Percentiles rank a stretch among this genome's conserved stretches.
Evolutionary conservation across 352 stramenopile genomes (phyloP).

Genomic region (Phytopythium montanum): DNA sequence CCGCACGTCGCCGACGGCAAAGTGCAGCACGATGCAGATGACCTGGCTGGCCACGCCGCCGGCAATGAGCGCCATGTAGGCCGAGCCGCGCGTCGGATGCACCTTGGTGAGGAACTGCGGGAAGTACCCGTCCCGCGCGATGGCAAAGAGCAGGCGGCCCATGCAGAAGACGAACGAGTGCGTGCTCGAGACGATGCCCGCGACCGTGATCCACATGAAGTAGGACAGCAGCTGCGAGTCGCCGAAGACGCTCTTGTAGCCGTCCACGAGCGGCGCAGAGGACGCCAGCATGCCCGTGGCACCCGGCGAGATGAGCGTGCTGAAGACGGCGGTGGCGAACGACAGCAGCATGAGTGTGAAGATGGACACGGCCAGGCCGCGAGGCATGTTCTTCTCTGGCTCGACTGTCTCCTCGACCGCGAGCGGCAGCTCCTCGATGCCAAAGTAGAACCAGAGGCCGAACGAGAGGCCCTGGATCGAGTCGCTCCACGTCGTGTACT

Average conservation of each 20-base stretch:
- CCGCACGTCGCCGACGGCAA: slow-evolving; percentile 44
- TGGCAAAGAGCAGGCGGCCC: slow-evolving; percentile 52
- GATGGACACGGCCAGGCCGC: slow-evolving; percentile 46
- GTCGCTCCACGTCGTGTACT: slow-evolving; percentile 42
- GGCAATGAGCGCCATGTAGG: slow-evolving; percentile 39
- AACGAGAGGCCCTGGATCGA: slow-evolving; percentile 55
- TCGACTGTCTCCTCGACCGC: slow-evolving; percentile 72
- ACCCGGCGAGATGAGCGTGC: slow-evolving; percentile 43
- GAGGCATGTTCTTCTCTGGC: slow-evolving; percentile 63
- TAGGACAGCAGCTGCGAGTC: slow-evolving; percentile 45
- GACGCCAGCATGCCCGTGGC: slow-evolving; percentile 34
- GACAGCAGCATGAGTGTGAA: slow-evolving; percentile 46
- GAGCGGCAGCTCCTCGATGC: slow-evolving; percentile 71
- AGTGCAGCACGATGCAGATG: slow-evolving; percentile 44
- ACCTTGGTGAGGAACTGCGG: slow-evolving; percentile 39
- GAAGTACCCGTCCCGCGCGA: slow-evolving; percentile 53
- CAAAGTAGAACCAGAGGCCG: slow-evolving; percentile 59
- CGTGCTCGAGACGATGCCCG: slow-evolving; percentile 47
- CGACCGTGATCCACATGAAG: slow-evolving; percentile 59
- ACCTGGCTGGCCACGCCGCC: slow-evolving; percentile 32
- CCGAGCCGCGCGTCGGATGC: slow-evolving; percentile 35
- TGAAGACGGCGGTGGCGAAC: slow-evolving; percentile 52
- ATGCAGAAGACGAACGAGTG: slow-evolving; percentile 77
- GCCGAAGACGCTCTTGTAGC: slow-evolving; percentile 66
- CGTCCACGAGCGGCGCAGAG: slow-evolving; percentile 49